These are phyloP conservation scores for Pontederia crassipes DNA, from an alignment of 176 grass and related monocot genomes.

Conservation along the genomic window DNA sequence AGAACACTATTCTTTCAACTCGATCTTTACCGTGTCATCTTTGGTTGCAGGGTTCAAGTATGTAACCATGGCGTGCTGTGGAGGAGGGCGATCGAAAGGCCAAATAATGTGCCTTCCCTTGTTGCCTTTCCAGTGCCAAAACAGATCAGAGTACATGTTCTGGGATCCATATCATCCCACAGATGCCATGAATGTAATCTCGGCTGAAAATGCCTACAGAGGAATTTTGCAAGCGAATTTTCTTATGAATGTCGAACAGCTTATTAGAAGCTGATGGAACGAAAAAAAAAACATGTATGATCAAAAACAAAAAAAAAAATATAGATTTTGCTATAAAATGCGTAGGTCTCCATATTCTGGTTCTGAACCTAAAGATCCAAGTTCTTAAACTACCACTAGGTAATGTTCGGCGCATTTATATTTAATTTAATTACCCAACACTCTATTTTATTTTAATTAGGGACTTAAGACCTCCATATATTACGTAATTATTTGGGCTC, in stretches of 20 bases:
- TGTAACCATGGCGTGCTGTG: slow-evolving; percentile 28
- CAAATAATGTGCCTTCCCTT: slow-evolving; percentile 33
- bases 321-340: too few relatives aligned
- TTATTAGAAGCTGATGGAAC: not conserved
- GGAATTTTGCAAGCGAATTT: slow-evolving; percentile 11
- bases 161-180: slow-evolving; percentile 39
- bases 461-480: too few relatives aligned
- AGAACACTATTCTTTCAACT: too few relatives aligned
- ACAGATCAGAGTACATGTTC: slow-evolving; percentile 23
- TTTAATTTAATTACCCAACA: too few relatives aligned
- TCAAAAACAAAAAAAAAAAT: too few relatives aligned
- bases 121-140: slow-evolving; percentile 15
- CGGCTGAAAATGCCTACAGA: slow-evolving; percentile 3
- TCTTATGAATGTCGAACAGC: slow-evolving; percentile 15
- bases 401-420: too few relatives aligned
- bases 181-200: slow-evolving; percentile 23
- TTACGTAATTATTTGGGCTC: too few relatives aligned
- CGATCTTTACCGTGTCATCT: not conserved
- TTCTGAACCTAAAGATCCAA: too few relatives aligned
- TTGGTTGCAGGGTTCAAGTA: slow-evolving; percentile 28
- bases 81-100: slow-evolving; percentile 29
- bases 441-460: too few relatives aligned
- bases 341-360: too few relatives aligned
- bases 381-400: too few relatives aligned
- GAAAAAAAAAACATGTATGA: too few relatives aligned